phyloP scores from a whole-genome alignment of 106 monocot species.

The Xerophyta viscosa region DNA sequence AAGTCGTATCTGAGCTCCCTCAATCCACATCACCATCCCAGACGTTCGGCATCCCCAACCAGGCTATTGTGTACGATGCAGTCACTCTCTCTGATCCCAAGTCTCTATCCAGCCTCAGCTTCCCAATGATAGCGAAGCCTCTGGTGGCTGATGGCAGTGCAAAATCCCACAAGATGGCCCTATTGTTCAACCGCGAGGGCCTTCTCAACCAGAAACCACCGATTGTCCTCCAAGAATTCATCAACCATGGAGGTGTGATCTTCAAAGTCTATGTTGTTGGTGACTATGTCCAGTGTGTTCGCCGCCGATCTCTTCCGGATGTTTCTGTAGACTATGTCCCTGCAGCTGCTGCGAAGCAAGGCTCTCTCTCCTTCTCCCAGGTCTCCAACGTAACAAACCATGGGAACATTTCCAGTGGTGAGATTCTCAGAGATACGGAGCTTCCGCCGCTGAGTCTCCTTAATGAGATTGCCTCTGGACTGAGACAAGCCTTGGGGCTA shows the following conservation, averaged over 20 bases:
- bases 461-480: slow-evolving; percentile 34
- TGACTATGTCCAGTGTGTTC: slow-evolving; percentile 54
- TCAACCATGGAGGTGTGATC: slow-evolving; percentile 63
- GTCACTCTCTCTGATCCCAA: slow-evolving; percentile 21
- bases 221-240: slow-evolving; percentile 60
- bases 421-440: slow-evolving; percentile 25
- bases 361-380: not conserved
- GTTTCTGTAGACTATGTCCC: slow-evolving; percentile 23
- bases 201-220: slow-evolving; percentile 43
- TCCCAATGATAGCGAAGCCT: slow-evolving; percentile 61
- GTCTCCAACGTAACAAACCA: not conserved
- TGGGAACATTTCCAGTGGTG: not conserved
- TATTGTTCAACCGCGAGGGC: slow-evolving; percentile 29
- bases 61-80: slow-evolving; percentile 30
- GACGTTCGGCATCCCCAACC: slow-evolving; percentile 51
- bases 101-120: slow-evolving; percentile 13
- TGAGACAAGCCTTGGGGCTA: slow-evolving; percentile 33
- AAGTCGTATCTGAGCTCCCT: slow-evolving; percentile 39
- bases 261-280: slow-evolving; percentile 70
- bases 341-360: slow-evolving; percentile 2
- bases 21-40: slow-evolving; percentile 2
- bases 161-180: slow-evolving; percentile 54
- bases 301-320: slow-evolving; percentile 58
- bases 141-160: slow-evolving; percentile 51
- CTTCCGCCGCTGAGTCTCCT: slow-evolving; percentile 42